A percentile compares a stretch with the other conserved stretches of the same genome.
Conservation (phyloP, 192 early-diverging fungal genomes). For the Chytriomyces hyalinus region DNA sequence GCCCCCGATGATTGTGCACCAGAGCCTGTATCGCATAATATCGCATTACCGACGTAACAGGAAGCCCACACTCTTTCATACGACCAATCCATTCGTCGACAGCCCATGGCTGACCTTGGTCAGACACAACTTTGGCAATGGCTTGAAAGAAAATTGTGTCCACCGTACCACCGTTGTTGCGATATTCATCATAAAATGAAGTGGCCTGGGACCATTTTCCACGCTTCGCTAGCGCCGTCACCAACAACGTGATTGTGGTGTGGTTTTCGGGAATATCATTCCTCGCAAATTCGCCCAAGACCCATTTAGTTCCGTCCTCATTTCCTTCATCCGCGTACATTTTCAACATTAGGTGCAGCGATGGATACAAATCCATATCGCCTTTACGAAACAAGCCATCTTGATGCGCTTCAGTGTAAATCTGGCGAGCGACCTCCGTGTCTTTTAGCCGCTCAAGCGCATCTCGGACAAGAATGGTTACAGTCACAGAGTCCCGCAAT, state of each 20-base stretch:
- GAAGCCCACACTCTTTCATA: neutral
- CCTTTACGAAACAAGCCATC: neutral
- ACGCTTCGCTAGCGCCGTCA: neutral
- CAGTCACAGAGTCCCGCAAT: neutral
- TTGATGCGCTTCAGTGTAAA: neutral
- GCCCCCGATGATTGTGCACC: constrained; percentile 1
- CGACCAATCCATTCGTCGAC: neutral
- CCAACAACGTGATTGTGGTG: neutral
- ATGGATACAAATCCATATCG: neutral
- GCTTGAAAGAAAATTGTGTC: constrained; percentile 1
- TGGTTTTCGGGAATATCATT: neutral
- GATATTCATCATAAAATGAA: neutral
- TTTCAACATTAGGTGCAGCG: constrained; percentile 2
- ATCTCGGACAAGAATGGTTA: neutral
- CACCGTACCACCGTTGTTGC: neutral
- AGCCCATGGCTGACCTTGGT: neutral
- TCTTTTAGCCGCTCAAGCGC: constrained; percentile 2
- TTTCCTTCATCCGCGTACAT: neutral
- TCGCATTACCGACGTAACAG: neutral
- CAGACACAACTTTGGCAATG: neutral
- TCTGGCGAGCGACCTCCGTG: neutral
- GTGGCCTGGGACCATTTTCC: neutral
- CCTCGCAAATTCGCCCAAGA: neutral
- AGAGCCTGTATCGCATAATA: constrained; percentile 3
- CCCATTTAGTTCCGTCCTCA: neutral